Percentiles rank a stretch among this genome's conserved stretches.
phyloP scores from a whole-genome alignment of 108 stramenopile species.

The Schizochytrium sp. region DNA sequence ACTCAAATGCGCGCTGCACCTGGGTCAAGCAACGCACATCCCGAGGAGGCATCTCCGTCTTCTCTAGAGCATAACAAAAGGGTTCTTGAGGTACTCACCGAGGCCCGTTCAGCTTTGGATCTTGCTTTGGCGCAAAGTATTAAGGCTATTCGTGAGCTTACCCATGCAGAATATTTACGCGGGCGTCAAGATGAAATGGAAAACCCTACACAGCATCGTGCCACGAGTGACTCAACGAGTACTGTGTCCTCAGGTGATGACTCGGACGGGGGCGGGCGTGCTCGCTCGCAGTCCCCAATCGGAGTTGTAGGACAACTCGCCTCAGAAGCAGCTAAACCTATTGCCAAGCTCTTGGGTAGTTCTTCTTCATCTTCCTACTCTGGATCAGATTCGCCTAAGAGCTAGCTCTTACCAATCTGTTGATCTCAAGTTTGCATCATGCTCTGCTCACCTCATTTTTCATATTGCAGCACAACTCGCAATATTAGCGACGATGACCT shows the following conservation, averaged over 20 bases:
- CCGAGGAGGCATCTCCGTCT: background rate
- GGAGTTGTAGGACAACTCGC: background rate
- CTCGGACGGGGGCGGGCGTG: background rate
- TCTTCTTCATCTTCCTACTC: no score
- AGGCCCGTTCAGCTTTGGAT: constrained; percentile 1
- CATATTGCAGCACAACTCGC: no score
- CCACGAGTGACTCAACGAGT: background rate
- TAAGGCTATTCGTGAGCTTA: constrained; percentile 5
- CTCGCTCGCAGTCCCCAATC: background rate
- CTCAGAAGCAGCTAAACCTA: background rate
- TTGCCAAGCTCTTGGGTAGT: background rate
- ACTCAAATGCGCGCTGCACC: constrained; percentile 23
- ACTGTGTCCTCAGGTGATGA: background rate
- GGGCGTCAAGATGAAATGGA: background rate
- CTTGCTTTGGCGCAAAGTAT: background rate
- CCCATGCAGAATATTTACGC: background rate
- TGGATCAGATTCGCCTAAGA: no score
- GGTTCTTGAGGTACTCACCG: constrained; percentile 6
- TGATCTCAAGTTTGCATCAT: no score
- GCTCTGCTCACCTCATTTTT: no score
- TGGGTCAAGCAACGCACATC: background rate
- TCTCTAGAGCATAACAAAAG: background rate
- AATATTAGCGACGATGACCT: no score
- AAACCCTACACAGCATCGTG: background rate
- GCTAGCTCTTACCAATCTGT: no score